Evolutionary conservation across 2,329 filamentous ascomycete genomes (phyloP).

Genomic region (Fusarium armeniacum): DNA sequence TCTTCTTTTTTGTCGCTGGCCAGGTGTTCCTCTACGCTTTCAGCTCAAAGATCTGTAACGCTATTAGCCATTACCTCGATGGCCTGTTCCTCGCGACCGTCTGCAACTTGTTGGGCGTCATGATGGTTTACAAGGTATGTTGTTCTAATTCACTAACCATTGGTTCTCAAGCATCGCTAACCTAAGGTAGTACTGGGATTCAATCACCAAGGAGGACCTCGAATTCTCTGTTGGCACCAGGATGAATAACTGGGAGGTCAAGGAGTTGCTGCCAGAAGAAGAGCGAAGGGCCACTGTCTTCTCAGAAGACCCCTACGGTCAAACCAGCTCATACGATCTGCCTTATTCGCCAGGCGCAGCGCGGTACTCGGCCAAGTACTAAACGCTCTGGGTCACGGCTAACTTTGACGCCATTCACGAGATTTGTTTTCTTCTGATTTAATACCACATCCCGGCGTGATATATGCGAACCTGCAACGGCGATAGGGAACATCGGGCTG

Average conservation of each 20-base stretch:
- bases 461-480: slow-evolving; percentile 17
- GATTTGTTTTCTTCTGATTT: slow-evolving; percentile 34
- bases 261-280: slow-evolving; percentile 87
- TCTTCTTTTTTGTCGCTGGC: slow-evolving; percentile 91
- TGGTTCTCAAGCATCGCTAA: slow-evolving; percentile 13
- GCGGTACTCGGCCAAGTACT: slow-evolving; percentile 64
- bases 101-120: slow-evolving; percentile 93
- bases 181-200: slow-evolving; percentile 87
- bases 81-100: slow-evolving; percentile 94
- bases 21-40: slow-evolving; percentile 95
- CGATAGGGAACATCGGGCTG: slow-evolving; percentile 14
- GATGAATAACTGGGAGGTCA: slow-evolving; percentile 98
- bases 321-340: slow-evolving; percentile 67
- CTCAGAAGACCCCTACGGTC: slow-evolving; percentile 74
- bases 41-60: slow-evolving; percentile 85
- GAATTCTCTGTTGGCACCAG: slow-evolving; percentile 97
- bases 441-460: slow-evolving; percentile 26
- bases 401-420: slow-evolving; percentile 40
- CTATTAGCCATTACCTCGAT: slow-evolving; percentile 91
- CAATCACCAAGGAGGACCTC: slow-evolving; percentile 97
- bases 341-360: slow-evolving; percentile 62
- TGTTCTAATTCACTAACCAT: slow-evolving; percentile 30
- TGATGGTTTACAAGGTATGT: slow-evolving; percentile 98
- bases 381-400: slow-evolving; percentile 22
- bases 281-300: slow-evolving; percentile 82